Evolutionary conservation across 73 alveolate genomes (phyloP).

Genomic region (Stentor coeruleus): DNA sequence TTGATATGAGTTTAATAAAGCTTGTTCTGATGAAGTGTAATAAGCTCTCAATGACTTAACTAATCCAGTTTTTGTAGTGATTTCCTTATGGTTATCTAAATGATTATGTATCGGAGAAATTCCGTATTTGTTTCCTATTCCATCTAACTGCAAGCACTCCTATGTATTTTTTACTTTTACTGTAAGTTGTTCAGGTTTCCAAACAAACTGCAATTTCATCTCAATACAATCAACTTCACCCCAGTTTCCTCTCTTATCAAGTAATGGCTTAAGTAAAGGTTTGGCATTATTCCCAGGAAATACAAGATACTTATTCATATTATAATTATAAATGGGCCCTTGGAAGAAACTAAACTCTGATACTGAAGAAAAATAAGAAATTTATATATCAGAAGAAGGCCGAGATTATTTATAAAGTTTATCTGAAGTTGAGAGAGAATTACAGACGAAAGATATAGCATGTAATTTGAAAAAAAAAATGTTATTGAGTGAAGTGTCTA

Average conservation of each 20-base stretch:
- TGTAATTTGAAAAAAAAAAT: no score
- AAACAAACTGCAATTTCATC: slow-evolving; percentile 36
- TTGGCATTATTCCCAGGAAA: slow-evolving; percentile 61
- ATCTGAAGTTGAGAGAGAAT: no score
- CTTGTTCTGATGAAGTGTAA: slow-evolving; percentile 40
- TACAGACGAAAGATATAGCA: no score
- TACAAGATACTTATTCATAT: slow-evolving; percentile 29
- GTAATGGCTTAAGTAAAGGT: slow-evolving; percentile 37
- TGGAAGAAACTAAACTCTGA: neutral
- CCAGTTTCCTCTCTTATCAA: slow-evolving; percentile 56
- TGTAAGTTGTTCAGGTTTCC: slow-evolving; percentile 47
- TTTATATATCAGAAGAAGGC: neutral
- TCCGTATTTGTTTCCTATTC: slow-evolving; percentile 22
- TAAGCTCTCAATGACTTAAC: slow-evolving; percentile 47
- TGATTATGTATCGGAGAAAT: slow-evolving; percentile 44
- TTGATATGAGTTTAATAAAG: slow-evolving; percentile 39
- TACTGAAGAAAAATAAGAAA: neutral
- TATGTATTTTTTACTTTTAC: slow-evolving; percentile 42
- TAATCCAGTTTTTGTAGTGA: slow-evolving; percentile 52
- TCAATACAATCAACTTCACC: slow-evolving; percentile 33
- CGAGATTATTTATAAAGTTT: neutral
- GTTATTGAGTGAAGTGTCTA: no score
- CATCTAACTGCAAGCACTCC: slow-evolving; percentile 29
- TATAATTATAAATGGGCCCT: neutral
- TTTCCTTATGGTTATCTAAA: slow-evolving; percentile 40